These are phyloP conservation scores for Penicillium sp. DNA, from an alignment of 2,329 filamentous ascomycete genomes.

Conservation along the genomic window DNA sequence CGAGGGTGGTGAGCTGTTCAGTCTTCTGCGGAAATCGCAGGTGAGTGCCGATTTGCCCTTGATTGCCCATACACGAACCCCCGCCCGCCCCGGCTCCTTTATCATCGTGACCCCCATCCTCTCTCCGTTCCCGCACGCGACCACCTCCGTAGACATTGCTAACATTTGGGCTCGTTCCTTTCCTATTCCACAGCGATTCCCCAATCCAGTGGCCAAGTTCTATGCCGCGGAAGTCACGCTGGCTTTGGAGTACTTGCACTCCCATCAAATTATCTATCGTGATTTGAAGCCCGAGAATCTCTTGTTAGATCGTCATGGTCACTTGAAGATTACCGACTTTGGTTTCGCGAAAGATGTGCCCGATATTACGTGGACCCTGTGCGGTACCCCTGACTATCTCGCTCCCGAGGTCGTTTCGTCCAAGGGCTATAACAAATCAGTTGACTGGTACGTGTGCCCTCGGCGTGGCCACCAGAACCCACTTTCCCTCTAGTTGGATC, in stretches of 20 bases:
- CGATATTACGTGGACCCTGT: constrained; percentile 98
- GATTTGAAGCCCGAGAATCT: constrained; percentile 96
- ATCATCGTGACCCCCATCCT: not conserved
- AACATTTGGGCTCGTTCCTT: not conserved
- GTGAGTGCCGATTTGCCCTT: constrained; percentile 54
- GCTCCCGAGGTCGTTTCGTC: constrained; percentile 98
- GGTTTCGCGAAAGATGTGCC: constrained; percentile 97
- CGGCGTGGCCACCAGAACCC: constrained; percentile 14
- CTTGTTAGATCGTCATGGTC: constrained; percentile 86
- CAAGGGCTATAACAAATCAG: constrained; percentile 99
- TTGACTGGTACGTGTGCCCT: constrained; percentile 78
- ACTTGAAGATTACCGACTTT: constrained; percentile 97
- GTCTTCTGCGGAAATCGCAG: constrained; percentile 87
- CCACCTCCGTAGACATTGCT: constrained; percentile 18
- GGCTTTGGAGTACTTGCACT: constrained; percentile 92
- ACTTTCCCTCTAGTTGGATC: not conserved
- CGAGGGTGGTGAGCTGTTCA: constrained; percentile 96
- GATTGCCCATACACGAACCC: not conserved
- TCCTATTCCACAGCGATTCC: constrained; percentile 72
- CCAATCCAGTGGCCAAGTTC: constrained; percentile 98
- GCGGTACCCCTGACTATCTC: constrained; percentile 95
- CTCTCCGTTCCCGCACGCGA: not conserved
- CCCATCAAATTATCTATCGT: constrained; percentile 94
- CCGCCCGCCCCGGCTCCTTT: not conserved
- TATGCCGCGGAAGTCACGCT: constrained; percentile 97